A percentile compares a stretch with the other conserved stretches of the same genome.
Conservation (phyloP, 1,139 yeast species). For the Meyerozyma smithsonii region DNA sequence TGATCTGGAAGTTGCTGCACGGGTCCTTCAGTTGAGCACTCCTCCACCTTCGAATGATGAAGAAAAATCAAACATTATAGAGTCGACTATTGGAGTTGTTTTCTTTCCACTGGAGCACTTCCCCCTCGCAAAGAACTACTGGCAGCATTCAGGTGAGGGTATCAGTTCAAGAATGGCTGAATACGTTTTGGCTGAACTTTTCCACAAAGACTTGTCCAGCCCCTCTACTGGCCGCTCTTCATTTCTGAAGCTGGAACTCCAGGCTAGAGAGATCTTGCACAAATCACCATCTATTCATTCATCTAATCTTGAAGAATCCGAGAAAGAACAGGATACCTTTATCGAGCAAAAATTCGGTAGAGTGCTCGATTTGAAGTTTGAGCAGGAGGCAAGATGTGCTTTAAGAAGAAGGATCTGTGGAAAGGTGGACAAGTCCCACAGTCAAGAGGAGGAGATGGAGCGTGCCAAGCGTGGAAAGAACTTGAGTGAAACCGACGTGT, state of each 20-base stretch:
- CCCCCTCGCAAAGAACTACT: slow-evolving; percentile 72
- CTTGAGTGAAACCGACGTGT: slow-evolving; percentile 62
- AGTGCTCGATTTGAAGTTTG: slow-evolving; percentile 72
- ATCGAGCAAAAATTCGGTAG: slow-evolving; percentile 91
- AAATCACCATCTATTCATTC: slow-evolving; percentile 29
- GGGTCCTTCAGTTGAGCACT: slow-evolving; percentile 78
- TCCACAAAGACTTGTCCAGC: slow-evolving; percentile 20
- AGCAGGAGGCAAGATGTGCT: slow-evolving; percentile 69
- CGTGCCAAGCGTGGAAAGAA: slow-evolving; percentile 28
- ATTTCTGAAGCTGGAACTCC: slow-evolving; percentile 29
- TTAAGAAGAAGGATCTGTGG: slow-evolving; percentile 74
- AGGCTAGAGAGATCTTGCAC: slow-evolving; percentile 34
- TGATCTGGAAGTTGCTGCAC: slow-evolving; percentile 31
- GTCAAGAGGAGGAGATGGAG: slow-evolving; percentile 27
- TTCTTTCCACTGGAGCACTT: slow-evolving; percentile 60
- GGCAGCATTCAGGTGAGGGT: slow-evolving; percentile 98
- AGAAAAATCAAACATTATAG: slow-evolving; percentile 55
- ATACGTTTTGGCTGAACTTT: slow-evolving; percentile 64
- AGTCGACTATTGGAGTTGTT: slow-evolving; percentile 69
- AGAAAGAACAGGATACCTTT: slow-evolving; percentile 59
- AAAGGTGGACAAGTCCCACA: slow-evolving; percentile 46
- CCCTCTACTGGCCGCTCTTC: slow-evolving; percentile 5
- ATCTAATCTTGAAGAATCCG: slow-evolving; percentile 29
- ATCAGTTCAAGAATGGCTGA: slow-evolving; percentile 87
- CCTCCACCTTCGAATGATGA: slow-evolving; percentile 59